Base-by-base conservation (phyloP, 441 rosid species). In the Brassica balearica region DNA sequence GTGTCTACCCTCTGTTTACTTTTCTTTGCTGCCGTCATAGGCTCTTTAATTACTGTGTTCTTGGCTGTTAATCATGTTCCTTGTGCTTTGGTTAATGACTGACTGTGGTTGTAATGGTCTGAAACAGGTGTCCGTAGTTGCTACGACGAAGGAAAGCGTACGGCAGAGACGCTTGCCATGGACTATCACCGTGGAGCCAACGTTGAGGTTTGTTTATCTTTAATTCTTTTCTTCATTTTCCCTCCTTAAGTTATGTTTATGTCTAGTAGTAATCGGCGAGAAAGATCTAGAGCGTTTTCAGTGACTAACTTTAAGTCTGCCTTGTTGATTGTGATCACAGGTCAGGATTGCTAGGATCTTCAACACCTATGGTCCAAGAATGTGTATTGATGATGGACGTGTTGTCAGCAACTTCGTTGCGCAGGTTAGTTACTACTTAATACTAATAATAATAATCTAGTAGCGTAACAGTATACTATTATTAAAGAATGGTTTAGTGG, bases 401-500 rank as follows among this genome's bases (percentile, higher is more conserved):
- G 94, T 92, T 20, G 97, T 92, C 61, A 92, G 97, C 82, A 92
- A 92, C 76, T 92, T 92, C 56, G 97, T 92, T 15, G 94, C 97
- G 5, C 97, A 92, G 86, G 95, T 90, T 70, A 23, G 79, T 74
- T 43, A 43, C 11, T 43, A 11, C 19, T 17, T 25, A 25, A 25
- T 25, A 25, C 2, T 1, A 25, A 25, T 59, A 6, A 51, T 43
- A 15, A 48, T 25, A 63, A 12, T 53, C 6, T 7, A 32, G 3
- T 43, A 36, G 27, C 8, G 23, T 25, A 17, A 1, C 9, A 0
- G 2, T 8, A 0, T 65, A 15, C 17, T 15, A 29, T 71, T 34
- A 22, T 56, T 41, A 5, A 74, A 70, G 43, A 80, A 59, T 1
- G 12, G 23, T 69, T n/a, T 69, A n/a, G 25, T 74, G 56, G 68